Conservation (phyloP, 768 basidiomycete species). For the Steccherinum ochraceum region DNA sequence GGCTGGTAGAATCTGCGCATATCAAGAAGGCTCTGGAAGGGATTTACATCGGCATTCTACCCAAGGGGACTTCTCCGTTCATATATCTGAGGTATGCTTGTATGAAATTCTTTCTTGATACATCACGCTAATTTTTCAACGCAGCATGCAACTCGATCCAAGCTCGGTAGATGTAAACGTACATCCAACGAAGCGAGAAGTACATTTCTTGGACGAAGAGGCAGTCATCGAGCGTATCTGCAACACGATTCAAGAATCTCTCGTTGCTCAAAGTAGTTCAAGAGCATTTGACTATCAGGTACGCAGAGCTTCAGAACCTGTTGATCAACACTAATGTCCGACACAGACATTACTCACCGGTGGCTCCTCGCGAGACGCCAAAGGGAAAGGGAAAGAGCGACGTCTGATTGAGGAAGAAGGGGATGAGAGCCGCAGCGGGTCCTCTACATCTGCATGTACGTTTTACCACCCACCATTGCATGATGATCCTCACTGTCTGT, state of each 20-base stretch:
- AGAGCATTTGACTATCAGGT: constrained; percentile 65
- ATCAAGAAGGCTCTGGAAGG: constrained; percentile 86
- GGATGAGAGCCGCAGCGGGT: constrained; percentile 24
- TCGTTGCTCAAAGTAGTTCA: constrained; percentile 61
- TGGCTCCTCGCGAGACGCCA: constrained; percentile 34
- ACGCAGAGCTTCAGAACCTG: constrained; percentile 2
- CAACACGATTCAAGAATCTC: constrained; percentile 59
- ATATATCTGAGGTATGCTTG: constrained; percentile 81
- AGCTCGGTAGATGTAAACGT: constrained; percentile 94
- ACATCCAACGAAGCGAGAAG: constrained; percentile 95
- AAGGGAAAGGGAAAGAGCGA: constrained; percentile 34
- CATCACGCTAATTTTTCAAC: not conserved
- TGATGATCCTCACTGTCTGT: not conserved
- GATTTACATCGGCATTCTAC: constrained; percentile 77
- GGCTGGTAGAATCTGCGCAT: constrained; percentile 81
- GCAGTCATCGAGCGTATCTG: constrained; percentile 72
- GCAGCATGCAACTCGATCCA: constrained; percentile 77
- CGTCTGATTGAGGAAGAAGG: constrained; percentile 19
- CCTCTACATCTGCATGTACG: too few relatives aligned
- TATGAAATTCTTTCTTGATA: not conserved
- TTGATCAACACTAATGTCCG: not conserved
- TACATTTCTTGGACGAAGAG: constrained; percentile 92
- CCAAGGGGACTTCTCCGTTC: constrained; percentile 87
- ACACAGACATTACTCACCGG: constrained; percentile 56
- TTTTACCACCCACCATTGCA: too few relatives aligned